Percentiles rank a stretch among this genome's conserved stretches.
These are phyloP conservation scores for Phlyctochytrium arcticum DNA, from an alignment of 192 early-diverging fungal genomes.

Conservation along the genomic window DNA sequence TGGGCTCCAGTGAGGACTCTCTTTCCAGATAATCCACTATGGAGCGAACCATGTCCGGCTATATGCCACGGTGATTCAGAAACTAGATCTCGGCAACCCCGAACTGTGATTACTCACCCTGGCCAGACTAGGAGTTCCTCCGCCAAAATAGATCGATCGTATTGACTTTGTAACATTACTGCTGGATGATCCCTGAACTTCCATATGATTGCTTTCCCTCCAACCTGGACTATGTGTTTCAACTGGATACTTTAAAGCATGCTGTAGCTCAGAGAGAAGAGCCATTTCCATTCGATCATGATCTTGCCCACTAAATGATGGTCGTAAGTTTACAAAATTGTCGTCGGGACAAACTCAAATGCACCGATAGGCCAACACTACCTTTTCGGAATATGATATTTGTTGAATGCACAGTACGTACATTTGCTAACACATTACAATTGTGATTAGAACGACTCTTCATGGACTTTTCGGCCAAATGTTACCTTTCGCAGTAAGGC, in stretches of 20 bases:
- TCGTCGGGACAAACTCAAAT: background rate
- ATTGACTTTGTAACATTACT: too few relatives aligned
- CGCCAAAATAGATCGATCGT: slow-evolving; percentile 37
- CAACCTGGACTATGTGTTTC: too few relatives aligned
- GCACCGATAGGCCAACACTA: too few relatives aligned
- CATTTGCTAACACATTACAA: slow-evolving; percentile 22
- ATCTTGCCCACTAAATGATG: slow-evolving; percentile 7
- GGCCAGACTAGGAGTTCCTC: slow-evolving; percentile 38
- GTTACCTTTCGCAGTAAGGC: slow-evolving; percentile 33
- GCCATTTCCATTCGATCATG: slow-evolving; percentile 21
- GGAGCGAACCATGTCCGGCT: slow-evolving; percentile 18
- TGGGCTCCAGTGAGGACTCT: background rate
- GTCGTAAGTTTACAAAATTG: too few relatives aligned
- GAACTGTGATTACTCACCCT: background rate
- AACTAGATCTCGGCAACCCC: background rate
- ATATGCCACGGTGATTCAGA: background rate
- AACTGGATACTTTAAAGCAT: slow-evolving; percentile 1
- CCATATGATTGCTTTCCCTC: too few relatives aligned
- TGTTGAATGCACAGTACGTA: slow-evolving; percentile 43
- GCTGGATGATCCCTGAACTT: too few relatives aligned
- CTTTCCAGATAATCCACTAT: slow-evolving; percentile 9
- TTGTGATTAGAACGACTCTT: background rate
- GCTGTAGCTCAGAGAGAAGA: slow-evolving; percentile 5
- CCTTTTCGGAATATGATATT: slow-evolving; percentile 10
- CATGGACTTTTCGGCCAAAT: background rate